Evolutionary conservation across 2,329 filamentous ascomycete genomes (phyloP).

Genomic region (Bimuria novae-zelandiae): DNA sequence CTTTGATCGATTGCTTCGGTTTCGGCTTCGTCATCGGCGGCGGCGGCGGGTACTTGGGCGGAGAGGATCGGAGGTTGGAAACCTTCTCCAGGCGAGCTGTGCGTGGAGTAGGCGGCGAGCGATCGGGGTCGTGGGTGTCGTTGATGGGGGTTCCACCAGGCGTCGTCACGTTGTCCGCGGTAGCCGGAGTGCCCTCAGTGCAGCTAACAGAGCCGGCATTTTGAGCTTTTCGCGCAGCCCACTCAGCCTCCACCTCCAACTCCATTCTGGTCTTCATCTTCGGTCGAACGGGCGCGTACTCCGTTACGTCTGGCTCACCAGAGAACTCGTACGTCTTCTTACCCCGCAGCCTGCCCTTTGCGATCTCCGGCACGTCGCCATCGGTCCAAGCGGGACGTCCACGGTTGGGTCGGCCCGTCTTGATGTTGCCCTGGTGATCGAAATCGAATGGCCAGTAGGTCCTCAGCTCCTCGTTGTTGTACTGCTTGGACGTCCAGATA

Average conservation of each 20-base stretch:
- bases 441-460: conserved; percentile 49
- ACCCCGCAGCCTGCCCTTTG: conserved; percentile 15
- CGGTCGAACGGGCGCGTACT: conserved; percentile 15
- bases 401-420: conserved; percentile 39
- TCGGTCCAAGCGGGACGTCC: conserved; percentile 42
- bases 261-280: conserved; percentile 7
- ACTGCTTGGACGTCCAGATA: conserved; percentile 37
- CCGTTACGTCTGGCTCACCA: conserved; percentile 11
- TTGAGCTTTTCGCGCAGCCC: not conserved
- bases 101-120: too few species aligned
- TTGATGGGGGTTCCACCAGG: not conserved
- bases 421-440: conserved; percentile 36
- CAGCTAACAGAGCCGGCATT: not conserved
- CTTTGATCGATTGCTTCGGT: not conserved
- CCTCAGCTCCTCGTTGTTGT: conserved; percentile 25
- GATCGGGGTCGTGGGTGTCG: not conserved
- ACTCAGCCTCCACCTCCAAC: conserved; percentile 1
- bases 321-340: conserved; percentile 20
- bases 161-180: not conserved
- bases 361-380: conserved; percentile 13
- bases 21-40: not conserved
- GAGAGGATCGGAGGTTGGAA: not conserved
- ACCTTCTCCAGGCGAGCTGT: not conserved
- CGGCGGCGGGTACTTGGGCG: not conserved
- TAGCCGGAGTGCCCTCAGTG: not conserved